These are phyloP conservation scores for Cercospora canescens DNA, from an alignment of 2,329 filamentous ascomycete species.

Conservation along the genomic window DNA sequence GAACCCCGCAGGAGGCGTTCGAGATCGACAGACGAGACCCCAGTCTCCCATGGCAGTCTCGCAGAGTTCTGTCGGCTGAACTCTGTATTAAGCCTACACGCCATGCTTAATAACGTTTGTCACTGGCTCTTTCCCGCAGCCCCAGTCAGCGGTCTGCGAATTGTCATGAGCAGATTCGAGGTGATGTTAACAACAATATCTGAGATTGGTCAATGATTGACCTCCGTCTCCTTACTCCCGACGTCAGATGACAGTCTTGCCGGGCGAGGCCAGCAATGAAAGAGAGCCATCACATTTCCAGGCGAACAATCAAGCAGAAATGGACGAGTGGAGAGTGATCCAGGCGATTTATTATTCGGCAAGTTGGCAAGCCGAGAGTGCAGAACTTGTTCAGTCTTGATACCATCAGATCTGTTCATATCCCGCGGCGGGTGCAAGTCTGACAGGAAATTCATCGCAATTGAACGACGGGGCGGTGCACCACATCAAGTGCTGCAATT, in stretches of 20 bases:
- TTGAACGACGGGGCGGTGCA: neutral
- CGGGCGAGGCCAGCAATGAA: too few species aligned
- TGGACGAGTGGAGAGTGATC: neutral
- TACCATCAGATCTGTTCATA: neutral
- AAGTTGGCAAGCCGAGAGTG: neutral
- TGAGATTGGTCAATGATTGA: too few species aligned
- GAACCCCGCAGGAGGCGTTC: slow-evolving; percentile 9
- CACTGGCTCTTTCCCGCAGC: neutral
- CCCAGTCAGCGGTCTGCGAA: neutral
- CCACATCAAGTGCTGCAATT: neutral
- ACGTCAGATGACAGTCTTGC: too few species aligned
- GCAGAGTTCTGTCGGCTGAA: neutral
- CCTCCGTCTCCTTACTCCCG: neutral
- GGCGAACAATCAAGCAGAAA: neutral
- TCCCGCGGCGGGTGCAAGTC: neutral
- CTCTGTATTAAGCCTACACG: slow-evolving; percentile 3
- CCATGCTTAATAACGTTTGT: slow-evolving; percentile 2
- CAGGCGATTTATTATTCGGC: neutral
- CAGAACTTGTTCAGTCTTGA: neutral
- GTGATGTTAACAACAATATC: neutral
- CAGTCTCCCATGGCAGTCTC: neutral
- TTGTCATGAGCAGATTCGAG: neutral
- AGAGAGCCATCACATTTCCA: too few species aligned
- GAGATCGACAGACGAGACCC: slow-evolving; percentile 10
- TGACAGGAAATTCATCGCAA: neutral